Base-by-base conservation (phyloP, 106 monocot species). In the Agapanthus africanus region DNA sequence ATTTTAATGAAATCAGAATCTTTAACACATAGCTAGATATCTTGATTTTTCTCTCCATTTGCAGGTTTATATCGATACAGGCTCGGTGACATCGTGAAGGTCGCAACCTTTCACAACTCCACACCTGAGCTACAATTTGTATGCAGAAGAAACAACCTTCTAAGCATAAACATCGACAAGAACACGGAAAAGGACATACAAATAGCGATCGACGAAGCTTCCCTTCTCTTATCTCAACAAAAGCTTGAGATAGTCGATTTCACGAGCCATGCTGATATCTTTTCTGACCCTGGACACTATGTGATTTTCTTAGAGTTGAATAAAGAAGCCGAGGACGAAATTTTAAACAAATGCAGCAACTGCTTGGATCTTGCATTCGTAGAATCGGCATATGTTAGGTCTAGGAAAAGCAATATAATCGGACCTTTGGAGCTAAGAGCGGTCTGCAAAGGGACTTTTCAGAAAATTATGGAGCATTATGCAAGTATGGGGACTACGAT, bases 161-260 rank as follows among this genome's bases (percentile, higher is more conserved):
- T 88, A 21, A 76, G 77, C n/a, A 54, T 88, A 21, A 88, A 81
- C 78, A 88, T 83, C 41, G 87, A 88, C 67, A 88, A 88, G 73
- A 88, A 66, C 73, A 88, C 87, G 1, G 83, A 88, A 77, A 80
- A 57, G 73, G 87, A 88, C 73, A 75, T 88, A 9, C 83, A 88
- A 60, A n/a, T 88, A 30, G 87, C 38, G 16, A 83, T 88, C 19
- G 87, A 88, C 54, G 60, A 35, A 19, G 80, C 63, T 6, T 51
- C 69, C 52, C 56, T 21, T 4, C 69, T 81, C 15, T 63, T 88
- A 63, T 32, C 40, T 22, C 5, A 7, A 6, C 36, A 19, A 22
- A 34, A 6, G 73, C 72, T 0, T 8, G 87, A 88, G 74, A 70
- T 88, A 11, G 75, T 88, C 28, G 87, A 88, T 41, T 88, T 88